Evolutionary conservation across 345 rosid species (phyloP).

Genomic region (Syzygium grande): DNA sequence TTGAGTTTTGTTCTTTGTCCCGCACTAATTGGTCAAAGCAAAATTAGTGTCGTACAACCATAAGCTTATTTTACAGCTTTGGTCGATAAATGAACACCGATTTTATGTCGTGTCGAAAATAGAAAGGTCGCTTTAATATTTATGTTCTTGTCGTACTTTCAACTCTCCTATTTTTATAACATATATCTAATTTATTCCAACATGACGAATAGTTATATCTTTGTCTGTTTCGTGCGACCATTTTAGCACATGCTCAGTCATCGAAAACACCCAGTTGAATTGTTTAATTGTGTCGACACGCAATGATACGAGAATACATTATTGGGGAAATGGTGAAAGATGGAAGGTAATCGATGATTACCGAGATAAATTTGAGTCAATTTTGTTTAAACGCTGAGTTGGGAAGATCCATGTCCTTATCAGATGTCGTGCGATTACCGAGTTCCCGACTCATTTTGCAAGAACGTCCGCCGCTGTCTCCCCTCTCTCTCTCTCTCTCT

Average conservation of each 20-base stretch:
- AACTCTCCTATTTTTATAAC: no score
- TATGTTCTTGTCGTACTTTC: not conserved
- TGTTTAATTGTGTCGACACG: no score
- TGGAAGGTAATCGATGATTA: not conserved
- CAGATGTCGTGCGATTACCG: not conserved
- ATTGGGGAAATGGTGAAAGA: not conserved
- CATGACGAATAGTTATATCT: no score
- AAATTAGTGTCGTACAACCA: fast-evolving
- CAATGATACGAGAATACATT: not conserved
- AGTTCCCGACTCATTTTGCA: not conserved
- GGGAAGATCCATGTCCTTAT: not conserved
- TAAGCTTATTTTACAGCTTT: not conserved
- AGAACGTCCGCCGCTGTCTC: not conserved
- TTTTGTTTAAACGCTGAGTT: not conserved
- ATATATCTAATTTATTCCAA: no score
- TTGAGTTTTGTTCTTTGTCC: not conserved
- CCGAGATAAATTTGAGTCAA: not conserved
- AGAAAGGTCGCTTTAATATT: not conserved
- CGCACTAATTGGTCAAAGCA: not conserved
- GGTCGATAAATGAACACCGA: not conserved
- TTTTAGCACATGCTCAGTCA: no score
- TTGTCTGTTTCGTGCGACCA: no score
- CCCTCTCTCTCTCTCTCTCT: not conserved
- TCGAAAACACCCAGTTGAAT: no score
- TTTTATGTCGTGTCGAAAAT: no score